Evolutionary conservation across 2,329 filamentous ascomycete genomes (phyloP).

Genomic region (Periconia sp.): DNA sequence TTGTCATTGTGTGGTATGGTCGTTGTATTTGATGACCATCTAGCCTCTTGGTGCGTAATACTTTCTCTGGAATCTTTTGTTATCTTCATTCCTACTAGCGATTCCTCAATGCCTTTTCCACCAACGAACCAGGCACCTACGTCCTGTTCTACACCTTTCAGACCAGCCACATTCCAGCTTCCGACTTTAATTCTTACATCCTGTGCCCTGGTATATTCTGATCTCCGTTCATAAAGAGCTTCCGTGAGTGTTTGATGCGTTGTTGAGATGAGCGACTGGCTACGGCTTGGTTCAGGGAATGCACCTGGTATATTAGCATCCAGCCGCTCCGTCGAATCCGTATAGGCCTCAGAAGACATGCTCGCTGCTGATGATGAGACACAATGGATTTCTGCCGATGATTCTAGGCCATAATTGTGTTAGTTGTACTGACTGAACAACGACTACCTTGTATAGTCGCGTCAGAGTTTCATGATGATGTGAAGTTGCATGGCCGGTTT

Average conservation of each 20-base stretch:
- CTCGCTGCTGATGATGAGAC: constrained; percentile 11
- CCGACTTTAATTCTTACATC: constrained; percentile 85
- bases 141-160: constrained; percentile 83
- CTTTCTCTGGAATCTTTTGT: constrained; percentile 44
- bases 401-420: not conserved
- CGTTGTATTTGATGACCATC: constrained; percentile 45
- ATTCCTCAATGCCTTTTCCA: constrained; percentile 69
- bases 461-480: not conserved
- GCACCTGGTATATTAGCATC: constrained; percentile 53
- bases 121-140: constrained; percentile 85
- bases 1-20: constrained; percentile 51
- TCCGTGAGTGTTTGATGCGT: constrained; percentile 54
- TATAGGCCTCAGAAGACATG: constrained; percentile 28
- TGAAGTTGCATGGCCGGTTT: not conserved
- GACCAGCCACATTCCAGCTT: constrained; percentile 90
- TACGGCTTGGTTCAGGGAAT: constrained; percentile 42
- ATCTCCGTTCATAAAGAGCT: constrained; percentile 68
- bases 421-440: not conserved
- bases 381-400: not conserved
- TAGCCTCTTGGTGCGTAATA: constrained; percentile 51
- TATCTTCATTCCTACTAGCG: constrained; percentile 57
- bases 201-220: constrained; percentile 76
- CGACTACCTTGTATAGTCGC: not conserved
- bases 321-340: constrained; percentile 34
- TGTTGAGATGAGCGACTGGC: constrained; percentile 32